These are phyloP conservation scores for Fennellomyces sp. DNA, from an alignment of 371 early-diverging fungal genomes.

Conservation along the genomic window DNA sequence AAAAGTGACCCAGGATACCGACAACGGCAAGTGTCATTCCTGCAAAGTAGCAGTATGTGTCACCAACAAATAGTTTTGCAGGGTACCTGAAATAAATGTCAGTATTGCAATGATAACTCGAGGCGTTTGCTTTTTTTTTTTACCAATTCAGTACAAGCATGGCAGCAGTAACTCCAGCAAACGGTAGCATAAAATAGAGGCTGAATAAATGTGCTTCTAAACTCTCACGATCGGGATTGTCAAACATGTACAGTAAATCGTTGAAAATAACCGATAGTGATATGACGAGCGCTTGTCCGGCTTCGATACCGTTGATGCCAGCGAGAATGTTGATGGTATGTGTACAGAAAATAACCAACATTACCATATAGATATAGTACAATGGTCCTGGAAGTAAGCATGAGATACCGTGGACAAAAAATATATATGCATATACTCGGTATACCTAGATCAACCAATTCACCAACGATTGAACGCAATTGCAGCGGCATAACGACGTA, in stretches of 20 bases:
- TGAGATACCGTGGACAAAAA: neutral
- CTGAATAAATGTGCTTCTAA: constrained; percentile 81
- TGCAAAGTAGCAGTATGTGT: constrained; percentile 96
- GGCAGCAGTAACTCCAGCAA: constrained; percentile 82
- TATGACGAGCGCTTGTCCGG: constrained; percentile 91
- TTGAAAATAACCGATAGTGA: constrained; percentile 83
- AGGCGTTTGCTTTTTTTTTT: too few relatives aligned
- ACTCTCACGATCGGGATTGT: constrained; percentile 49
- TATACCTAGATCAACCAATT: constrained; percentile 81
- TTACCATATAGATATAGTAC: constrained; percentile 93
- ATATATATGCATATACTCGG: neutral
- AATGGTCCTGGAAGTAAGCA: constrained; percentile 59
- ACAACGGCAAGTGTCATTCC: constrained; percentile 98
- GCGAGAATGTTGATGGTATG: constrained; percentile 98
- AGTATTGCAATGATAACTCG: too few relatives aligned
- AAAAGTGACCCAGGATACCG: constrained; percentile 92
- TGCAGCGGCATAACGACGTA: constrained; percentile 86
- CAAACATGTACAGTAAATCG: constrained; percentile 68
- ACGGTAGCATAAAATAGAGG: constrained; percentile 90
- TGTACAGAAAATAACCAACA: constrained; percentile 92
- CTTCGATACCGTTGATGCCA: constrained; percentile 98
- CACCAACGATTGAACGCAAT: constrained; percentile 72
- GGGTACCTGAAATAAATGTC: constrained; percentile 88
- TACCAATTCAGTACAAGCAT: constrained; percentile 88
- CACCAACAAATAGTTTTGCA: constrained; percentile 95